Evolutionary conservation across 108 stramenopile genomes (phyloP).

Genomic region (Thalassiosira profunda): DNA sequence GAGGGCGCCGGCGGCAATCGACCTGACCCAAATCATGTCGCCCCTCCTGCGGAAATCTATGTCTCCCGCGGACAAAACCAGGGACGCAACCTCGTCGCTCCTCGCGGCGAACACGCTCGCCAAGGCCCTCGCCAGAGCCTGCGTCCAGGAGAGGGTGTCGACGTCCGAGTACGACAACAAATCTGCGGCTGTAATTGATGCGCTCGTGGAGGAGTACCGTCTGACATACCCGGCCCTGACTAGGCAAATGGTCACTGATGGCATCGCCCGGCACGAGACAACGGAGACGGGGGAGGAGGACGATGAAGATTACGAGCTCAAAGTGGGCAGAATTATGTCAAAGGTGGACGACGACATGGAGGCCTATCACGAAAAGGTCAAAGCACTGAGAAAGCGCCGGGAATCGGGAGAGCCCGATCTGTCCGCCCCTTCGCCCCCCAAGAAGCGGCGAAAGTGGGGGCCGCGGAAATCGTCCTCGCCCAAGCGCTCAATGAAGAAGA

Average conservation of each 20-base stretch:
- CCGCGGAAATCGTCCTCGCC: neutral
- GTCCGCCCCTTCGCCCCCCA: neutral
- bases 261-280: neutral
- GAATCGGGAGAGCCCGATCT: neutral
- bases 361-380: conserved; percentile 10
- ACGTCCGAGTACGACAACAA: neutral
- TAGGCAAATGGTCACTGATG: neutral
- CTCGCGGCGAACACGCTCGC: conserved; percentile 13
- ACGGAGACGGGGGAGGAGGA: neutral
- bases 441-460: neutral
- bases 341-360: conserved; percentile 18
- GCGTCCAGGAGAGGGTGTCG: neutral
- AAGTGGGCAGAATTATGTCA: neutral
- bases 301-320: neutral
- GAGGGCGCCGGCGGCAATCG: too few species aligned
- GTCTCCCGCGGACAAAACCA: neutral
- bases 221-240: conserved; percentile 8
- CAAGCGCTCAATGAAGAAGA: neutral
- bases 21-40: too few species aligned
- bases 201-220: conserved; percentile 9
- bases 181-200: neutral
- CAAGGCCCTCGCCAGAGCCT: conserved; percentile 10
- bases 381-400: conserved; percentile 3
- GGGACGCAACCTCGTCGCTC: neutral
- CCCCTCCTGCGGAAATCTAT: too few species aligned